Evolutionary conservation across 2,329 filamentous ascomycete species (phyloP).

Genomic region (Biscogniauxia marginata): DNA sequence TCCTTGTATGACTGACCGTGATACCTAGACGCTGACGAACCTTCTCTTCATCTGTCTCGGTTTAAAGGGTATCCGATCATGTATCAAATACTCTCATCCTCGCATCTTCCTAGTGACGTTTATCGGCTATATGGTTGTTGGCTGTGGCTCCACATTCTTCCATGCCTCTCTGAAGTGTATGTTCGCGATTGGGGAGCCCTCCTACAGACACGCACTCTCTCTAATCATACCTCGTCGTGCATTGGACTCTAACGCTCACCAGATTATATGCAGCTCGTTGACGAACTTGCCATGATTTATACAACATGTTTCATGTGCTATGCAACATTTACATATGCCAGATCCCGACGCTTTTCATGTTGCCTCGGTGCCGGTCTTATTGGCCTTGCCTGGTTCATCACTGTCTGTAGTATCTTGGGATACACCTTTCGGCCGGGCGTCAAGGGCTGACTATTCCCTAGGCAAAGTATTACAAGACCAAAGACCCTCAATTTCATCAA

Average conservation of each 20-base stretch:
- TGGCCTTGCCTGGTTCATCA: conserved; percentile 65
- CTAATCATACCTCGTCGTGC: background rate
- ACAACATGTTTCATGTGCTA: conserved; percentile 56
- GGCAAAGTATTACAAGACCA: conserved; percentile 71
- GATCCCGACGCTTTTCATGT: conserved; percentile 48
- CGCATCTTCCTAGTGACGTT: conserved; percentile 69
- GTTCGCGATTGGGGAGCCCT: conserved; percentile 18
- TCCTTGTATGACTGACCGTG: conserved; percentile 24
- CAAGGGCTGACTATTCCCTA: conserved; percentile 24
- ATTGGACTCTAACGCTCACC: conserved; percentile 6
- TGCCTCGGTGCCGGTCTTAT: conserved; percentile 58
- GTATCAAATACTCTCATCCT: conserved; percentile 70
- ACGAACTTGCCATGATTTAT: conserved; percentile 61
- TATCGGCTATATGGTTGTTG: conserved; percentile 53
- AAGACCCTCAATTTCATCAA: conserved; percentile 82
- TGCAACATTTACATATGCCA: conserved; percentile 72
- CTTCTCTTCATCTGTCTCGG: conserved; percentile 78
- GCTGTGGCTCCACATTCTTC: conserved; percentile 55
- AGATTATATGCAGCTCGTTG: conserved; percentile 61
- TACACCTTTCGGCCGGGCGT: conserved; percentile 1
- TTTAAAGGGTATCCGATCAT: conserved; percentile 71
- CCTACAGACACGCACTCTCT: background rate
- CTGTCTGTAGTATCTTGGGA: conserved; percentile 47
- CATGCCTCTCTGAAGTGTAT: conserved; percentile 56
- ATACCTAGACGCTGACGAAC: conserved; percentile 69